phyloP scores from a whole-genome alignment of 2,329 filamentous ascomycete genomes.

The Fusarium euwallaceae region DNA sequence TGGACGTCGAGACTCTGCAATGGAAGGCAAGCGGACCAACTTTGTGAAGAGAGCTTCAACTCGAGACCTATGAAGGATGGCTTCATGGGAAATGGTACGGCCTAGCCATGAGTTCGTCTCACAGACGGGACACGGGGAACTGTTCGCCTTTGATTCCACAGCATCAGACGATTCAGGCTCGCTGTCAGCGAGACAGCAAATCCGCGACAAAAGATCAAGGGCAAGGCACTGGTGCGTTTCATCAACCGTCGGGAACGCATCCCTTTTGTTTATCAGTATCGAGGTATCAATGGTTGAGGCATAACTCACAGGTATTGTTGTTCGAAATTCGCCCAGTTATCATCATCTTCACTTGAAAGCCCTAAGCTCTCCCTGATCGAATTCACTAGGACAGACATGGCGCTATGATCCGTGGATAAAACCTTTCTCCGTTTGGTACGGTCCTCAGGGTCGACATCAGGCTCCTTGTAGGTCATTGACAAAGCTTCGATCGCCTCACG shows the following conservation, averaged over 20 bases:
- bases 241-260: slow-evolving; percentile 59
- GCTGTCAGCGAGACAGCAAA: slow-evolving; percentile 51
- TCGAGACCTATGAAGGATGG: slow-evolving; percentile 48
- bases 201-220: slow-evolving; percentile 67
- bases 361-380: slow-evolving; percentile 49
- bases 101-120: slow-evolving; percentile 27
- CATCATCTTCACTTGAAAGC: slow-evolving; percentile 35
- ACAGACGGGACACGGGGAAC: slow-evolving; percentile 45
- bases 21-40: slow-evolving; percentile 59
- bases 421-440: slow-evolving; percentile 50
- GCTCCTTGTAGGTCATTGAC: slow-evolving; percentile 42
- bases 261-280: slow-evolving; percentile 48
- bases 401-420: slow-evolving; percentile 27
- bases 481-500: slow-evolving; percentile 48
- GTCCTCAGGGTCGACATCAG: slow-evolving; percentile 37
- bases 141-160: neutral
- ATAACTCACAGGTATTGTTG: slow-evolving; percentile 62
- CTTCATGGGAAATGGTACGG: slow-evolving; percentile 12
- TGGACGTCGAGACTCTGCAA: slow-evolving; percentile 68
- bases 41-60: slow-evolving; percentile 61
- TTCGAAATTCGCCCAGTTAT: slow-evolving; percentile 49
- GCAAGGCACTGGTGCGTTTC: slow-evolving; percentile 65
- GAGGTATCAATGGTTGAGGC: neutral
- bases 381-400: slow-evolving; percentile 35
- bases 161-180: neutral